Evolutionary conservation across 768 basidiomycete species (phyloP).

Genomic region (Galerina sulciceps): DNA sequence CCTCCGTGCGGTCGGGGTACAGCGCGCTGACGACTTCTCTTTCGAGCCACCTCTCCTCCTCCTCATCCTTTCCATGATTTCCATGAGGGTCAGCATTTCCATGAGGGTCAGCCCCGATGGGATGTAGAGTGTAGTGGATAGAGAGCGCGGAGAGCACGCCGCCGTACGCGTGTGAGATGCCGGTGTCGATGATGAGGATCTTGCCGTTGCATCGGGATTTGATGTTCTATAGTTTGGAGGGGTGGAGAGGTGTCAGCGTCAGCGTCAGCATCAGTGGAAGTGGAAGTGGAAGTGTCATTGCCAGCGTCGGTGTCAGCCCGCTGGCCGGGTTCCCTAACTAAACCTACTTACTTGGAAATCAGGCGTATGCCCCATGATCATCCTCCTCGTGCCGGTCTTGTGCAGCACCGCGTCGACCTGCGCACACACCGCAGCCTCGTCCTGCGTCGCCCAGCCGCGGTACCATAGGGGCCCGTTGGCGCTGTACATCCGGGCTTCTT

Average conservation of each 20-base stretch:
- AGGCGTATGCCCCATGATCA: conserved; percentile 98
- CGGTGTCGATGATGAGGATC: conserved; percentile 95
- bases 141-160: conserved; percentile 89
- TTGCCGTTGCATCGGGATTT: conserved; percentile 88
- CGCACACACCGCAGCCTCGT: conserved; percentile 69
- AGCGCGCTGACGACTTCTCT: conserved; percentile 69
- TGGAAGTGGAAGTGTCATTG: too few species aligned
- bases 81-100: conserved; percentile 29
- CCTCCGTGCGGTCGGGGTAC: conserved; percentile 56
- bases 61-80: not conserved
- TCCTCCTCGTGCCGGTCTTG: conserved; percentile 79
- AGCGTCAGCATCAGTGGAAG: too few species aligned
- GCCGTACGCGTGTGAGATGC: conserved; percentile 97
- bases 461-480: conserved; percentile 92
- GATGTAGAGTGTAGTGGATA: conserved; percentile 82
- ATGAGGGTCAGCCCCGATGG: conserved; percentile 44
- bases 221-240: conserved; percentile 79
- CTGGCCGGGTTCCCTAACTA: too few species aligned
- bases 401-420: conserved; percentile 73
- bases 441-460: conserved; percentile 85
- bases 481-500: conserved; percentile 75
- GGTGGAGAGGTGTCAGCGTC: too few species aligned
- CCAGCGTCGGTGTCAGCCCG: too few species aligned
- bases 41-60: conserved; percentile 51
- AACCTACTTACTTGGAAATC: conserved; percentile 72